phyloP scores from a whole-genome alignment of 805 yeast species.

The Pichia exigua region DNA sequence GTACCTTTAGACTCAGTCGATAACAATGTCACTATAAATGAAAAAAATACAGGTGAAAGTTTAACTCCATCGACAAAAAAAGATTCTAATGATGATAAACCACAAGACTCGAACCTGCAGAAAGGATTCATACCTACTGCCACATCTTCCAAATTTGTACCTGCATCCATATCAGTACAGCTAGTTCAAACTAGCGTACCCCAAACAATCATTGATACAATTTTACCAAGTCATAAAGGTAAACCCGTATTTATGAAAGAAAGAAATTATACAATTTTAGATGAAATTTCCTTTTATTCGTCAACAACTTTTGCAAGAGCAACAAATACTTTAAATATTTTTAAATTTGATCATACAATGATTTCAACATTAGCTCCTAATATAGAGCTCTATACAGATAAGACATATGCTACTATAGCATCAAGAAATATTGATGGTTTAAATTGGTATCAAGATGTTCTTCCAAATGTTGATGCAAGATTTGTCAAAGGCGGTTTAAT shows the following conservation, averaged over 20 bases:
- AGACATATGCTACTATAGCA: background rate
- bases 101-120: background rate
- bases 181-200: background rate
- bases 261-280: background rate
- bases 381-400: background rate
- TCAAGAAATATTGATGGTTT: background rate
- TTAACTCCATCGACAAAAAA: background rate
- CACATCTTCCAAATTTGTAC: background rate
- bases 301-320: background rate
- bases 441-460: constrained; percentile 1
- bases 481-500: background rate
- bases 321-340: constrained; percentile 1
- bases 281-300: background rate
- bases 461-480: background rate
- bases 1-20: background rate
- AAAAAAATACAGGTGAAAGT: background rate
- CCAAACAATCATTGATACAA: background rate
- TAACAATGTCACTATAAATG: too few relatives aligned
- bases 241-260: background rate
- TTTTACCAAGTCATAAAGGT: background rate
- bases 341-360: constrained; percentile 5
- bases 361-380: background rate
- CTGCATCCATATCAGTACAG: background rate
- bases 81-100: too few relatives aligned
- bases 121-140: background rate